Evolutionary conservation across 805 yeast genomes (phyloP).

Genomic region (Zygosaccharomyces bisporus): DNA sequence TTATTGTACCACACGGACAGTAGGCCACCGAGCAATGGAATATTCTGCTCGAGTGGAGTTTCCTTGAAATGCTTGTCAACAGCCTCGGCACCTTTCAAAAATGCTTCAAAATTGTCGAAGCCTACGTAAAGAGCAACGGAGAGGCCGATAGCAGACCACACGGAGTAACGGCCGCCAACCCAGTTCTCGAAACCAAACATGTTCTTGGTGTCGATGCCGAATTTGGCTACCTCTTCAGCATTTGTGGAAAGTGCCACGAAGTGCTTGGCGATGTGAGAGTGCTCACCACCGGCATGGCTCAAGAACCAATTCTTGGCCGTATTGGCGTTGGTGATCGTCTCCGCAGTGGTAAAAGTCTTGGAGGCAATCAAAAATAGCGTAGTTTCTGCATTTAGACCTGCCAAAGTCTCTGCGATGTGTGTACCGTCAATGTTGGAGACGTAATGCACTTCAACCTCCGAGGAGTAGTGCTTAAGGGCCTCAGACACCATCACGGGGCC

Average conservation of each 20-base stretch:
- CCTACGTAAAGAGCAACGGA: conserved; percentile 95
- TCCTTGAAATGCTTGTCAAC: conserved; percentile 84
- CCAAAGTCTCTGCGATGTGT: conserved; percentile 86
- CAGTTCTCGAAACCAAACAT: conserved; percentile 98
- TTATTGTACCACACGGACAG: conserved; percentile 97
- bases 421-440: conserved; percentile 99
- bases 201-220: conserved; percentile 95
- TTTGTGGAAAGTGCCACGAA: conserved; percentile 96
- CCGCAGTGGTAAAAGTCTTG: conserved; percentile 98
- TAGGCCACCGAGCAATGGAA: conserved; percentile 90
- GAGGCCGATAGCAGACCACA: conserved; percentile 98
- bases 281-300: conserved; percentile 53
- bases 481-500: conserved; percentile 99
- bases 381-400: conserved; percentile 77
- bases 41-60: conserved; percentile 85
- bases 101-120: conserved; percentile 84
- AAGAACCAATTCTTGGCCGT: conserved; percentile 95
- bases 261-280: conserved; percentile 85
- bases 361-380: conserved; percentile 91
- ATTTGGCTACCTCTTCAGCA: conserved; percentile 83
- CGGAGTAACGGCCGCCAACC: conserved; percentile 99
- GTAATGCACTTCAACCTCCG: conserved; percentile 77
- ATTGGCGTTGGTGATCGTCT: conserved; percentile 93
- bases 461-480: conserved; percentile 86
- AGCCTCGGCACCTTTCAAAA: conserved; percentile 97